These are phyloP conservation scores for Clarireedia hainanense DNA, from an alignment of 2,329 filamentous ascomycete genomes.

Conservation along the genomic window DNA sequence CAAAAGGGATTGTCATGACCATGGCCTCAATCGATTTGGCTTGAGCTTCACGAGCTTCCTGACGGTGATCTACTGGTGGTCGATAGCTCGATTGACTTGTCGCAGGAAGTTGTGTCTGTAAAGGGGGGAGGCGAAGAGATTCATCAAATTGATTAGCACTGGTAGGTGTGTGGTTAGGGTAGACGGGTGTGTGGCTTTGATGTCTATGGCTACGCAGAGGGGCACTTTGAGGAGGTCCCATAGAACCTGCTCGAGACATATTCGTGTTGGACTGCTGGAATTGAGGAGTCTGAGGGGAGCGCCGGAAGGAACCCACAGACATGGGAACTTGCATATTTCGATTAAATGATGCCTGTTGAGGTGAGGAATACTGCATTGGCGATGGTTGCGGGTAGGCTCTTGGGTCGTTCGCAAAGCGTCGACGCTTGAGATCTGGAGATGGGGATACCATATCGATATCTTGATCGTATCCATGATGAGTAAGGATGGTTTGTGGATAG, in stretches of 20 bases:
- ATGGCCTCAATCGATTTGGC: slow-evolving; percentile 53
- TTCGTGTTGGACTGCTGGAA: not conserved
- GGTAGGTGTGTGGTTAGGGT: slow-evolving; percentile 18
- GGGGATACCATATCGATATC: slow-evolving; percentile 36
- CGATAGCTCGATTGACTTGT: slow-evolving; percentile 31
- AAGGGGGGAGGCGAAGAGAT: slow-evolving; percentile 29
- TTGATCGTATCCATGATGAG: slow-evolving; percentile 29
- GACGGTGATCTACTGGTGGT: slow-evolving; percentile 21
- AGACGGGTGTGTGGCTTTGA: slow-evolving; percentile 15
- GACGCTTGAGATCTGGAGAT: slow-evolving; percentile 52
- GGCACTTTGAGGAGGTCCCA: slow-evolving; percentile 26
- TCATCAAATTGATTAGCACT: slow-evolving; percentile 22
- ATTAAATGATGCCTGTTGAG: slow-evolving; percentile 16
- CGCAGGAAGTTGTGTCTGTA: slow-evolving; percentile 30
- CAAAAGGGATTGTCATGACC: slow-evolving; percentile 67
- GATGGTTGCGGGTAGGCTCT: slow-evolving; percentile 33
- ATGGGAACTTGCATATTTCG: slow-evolving; percentile 21
- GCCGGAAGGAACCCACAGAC: slow-evolving; percentile 30
- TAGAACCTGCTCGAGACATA: slow-evolving; percentile 21
- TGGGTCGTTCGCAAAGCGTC: slow-evolving; percentile 46
- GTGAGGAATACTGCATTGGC: slow-evolving; percentile 28
- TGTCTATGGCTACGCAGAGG: slow-evolving; percentile 17
- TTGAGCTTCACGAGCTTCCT: slow-evolving; percentile 29
- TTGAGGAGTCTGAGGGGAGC: slow-evolving; percentile 28
- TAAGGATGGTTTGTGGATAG: slow-evolving; percentile 22